Percentiles rank a stretch among this genome's conserved stretches.
Conservation (phyloP, 2,329 filamentous ascomycete species). For the Grosmannia clavigera region DNA sequence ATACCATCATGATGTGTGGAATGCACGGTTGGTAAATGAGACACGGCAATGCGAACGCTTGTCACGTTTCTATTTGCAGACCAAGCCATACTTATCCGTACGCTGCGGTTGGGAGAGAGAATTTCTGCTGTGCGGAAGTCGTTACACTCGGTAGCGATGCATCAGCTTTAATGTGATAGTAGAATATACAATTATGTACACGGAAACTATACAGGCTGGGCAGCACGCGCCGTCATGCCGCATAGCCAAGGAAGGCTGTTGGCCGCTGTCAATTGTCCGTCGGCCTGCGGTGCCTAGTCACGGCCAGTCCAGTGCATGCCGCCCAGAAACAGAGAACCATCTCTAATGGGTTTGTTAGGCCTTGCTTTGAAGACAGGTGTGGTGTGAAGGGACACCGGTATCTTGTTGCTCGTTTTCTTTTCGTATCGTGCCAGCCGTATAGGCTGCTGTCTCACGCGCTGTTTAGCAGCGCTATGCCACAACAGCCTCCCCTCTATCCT, state of each 20-base stretch:
- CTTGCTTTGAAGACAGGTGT: neutral
- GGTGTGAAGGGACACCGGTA: neutral
- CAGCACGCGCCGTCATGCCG: neutral
- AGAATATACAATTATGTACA: conserved; percentile 11
- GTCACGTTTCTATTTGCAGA: neutral
- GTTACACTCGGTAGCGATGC: neutral
- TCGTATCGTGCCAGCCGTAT: neutral
- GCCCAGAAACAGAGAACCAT: neutral
- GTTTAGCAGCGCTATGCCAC: neutral
- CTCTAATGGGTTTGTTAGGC: neutral
- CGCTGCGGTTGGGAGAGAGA: neutral
- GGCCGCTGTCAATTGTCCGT: neutral
- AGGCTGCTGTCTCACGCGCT: neutral
- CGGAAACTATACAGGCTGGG: conserved; percentile 7
- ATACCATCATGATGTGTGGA: neutral
- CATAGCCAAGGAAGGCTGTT: neutral
- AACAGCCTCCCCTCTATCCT: neutral
- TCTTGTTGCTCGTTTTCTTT: neutral
- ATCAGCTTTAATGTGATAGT: conserved; percentile 5
- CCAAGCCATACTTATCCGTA: neutral
- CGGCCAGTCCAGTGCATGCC: neutral
- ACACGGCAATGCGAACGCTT: neutral
- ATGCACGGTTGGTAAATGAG: neutral
- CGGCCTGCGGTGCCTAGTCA: neutral
- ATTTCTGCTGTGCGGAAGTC: neutral